Conservation (phyloP, 163 green algal genomes). For the Chlorella variabilis region DNA sequence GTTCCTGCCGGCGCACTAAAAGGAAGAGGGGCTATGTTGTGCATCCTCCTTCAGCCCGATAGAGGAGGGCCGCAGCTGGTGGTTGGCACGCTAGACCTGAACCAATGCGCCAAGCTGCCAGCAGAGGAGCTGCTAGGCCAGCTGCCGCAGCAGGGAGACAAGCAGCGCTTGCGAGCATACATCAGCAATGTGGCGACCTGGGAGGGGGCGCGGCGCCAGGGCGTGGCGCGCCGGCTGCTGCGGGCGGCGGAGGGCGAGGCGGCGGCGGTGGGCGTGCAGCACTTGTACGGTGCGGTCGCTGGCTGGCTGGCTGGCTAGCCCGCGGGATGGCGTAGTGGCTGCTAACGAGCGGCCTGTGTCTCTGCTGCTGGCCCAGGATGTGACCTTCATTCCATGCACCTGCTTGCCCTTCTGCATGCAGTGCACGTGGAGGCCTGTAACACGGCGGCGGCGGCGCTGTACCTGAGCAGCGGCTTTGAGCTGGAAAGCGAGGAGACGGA, state of each 20-base stretch:
- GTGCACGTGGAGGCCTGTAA: conserved; percentile 58
- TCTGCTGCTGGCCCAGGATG: no score
- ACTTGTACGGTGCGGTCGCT: conserved; percentile 38
- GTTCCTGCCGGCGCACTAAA: no score
- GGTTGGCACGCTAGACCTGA: conserved; percentile 75
- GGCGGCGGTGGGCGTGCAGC: conserved; percentile 6
- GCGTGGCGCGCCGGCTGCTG: conserved; percentile 57
- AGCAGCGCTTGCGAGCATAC: conserved; percentile 64
- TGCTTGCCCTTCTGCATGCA: conserved; percentile 25
- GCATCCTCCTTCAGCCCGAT: no score
- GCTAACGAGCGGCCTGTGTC: no score
- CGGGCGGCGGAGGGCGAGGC: conserved; percentile 7
- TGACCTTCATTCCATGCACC: no score
- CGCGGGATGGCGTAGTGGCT: no score
- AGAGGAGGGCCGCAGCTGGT: conserved; percentile 48
- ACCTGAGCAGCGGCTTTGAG: conserved; percentile 55
- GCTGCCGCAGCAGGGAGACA: conserved; percentile 44
- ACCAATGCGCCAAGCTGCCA: conserved; percentile 61
- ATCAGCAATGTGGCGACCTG: conserved; percentile 85
- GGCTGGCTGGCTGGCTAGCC: no score
- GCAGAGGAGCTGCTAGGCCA: conserved; percentile 71
- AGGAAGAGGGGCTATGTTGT: no score
- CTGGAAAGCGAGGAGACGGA: conserved; percentile 58
- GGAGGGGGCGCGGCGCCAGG: conserved; percentile 58
- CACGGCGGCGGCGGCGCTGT: conserved; percentile 49